Base-by-base conservation (phyloP, 441 rosid species). In the Aquilaria agallochum region DNA sequence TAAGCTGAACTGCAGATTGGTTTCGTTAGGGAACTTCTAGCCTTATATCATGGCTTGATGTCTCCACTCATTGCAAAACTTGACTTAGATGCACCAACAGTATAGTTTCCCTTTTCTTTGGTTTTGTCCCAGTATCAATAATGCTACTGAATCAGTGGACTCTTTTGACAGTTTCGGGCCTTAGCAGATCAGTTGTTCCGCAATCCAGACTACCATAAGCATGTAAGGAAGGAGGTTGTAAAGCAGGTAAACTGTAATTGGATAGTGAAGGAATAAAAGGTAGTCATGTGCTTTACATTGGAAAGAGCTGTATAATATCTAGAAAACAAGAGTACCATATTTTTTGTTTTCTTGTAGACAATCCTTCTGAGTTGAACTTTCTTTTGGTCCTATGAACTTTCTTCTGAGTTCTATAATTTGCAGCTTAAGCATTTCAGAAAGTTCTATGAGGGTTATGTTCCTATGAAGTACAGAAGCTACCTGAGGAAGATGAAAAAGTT, bases 101-200 rank as follows among this genome's bases (percentile, higher is more conserved):
- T 40, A 5, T 50, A 30, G 15, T 57, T 64, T 5, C 27, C 20
- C 44, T 53, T 52, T 53, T 60, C 49, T 46, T 59, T 68, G 40
- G 14, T 44, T 51, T 3, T 31, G 27, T 51, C n/a, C 53, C 5
- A 13, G 53, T 60, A 20, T 52, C 50, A 69, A 40, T 30, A 47
- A 51, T 14, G 15, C 47, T 50, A 56, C 15, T 58, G 20, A 52
- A 32, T 42, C 51, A 8, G 48, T 74, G 64, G 54, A 52, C 61
- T 63, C 76, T 48, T 59, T 76, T 54, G 2, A 56, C 76, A 94
- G 98, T 94, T 94, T 66, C 95, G 97, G 74, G 97, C 98, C 53
- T 71, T 94, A 70, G 93, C 98, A 59, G 98, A 94, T 76, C 98
- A 94, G 77, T 75, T 90, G 73, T 87, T 85, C 74, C 84, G 90